These are phyloP conservation scores for Cercospora citrullina DNA, from an alignment of 2,329 filamentous ascomycete species.

Conservation along the genomic window DNA sequence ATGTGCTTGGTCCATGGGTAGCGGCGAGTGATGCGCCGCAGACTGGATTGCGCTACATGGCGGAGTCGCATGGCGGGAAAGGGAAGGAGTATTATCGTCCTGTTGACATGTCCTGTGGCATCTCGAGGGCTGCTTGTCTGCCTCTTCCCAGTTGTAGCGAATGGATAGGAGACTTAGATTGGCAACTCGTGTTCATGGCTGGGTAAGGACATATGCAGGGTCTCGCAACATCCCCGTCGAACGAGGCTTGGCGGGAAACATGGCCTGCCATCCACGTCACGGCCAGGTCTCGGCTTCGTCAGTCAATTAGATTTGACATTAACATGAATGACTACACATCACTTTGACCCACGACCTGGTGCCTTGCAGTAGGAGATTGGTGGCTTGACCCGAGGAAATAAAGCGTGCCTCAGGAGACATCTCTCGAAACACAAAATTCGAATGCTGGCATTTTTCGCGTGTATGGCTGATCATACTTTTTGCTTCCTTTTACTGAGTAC, in stretches of 20 bases:
- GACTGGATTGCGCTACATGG: slow-evolving; percentile 24
- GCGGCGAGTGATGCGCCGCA: slow-evolving; percentile 28
- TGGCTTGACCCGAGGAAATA: neutral
- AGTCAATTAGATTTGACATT: neutral
- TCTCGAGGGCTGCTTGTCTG: neutral
- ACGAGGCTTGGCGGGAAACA: neutral
- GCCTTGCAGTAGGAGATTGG: too few species aligned
- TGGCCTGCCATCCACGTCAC: neutral
- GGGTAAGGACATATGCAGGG: slow-evolving; percentile 2
- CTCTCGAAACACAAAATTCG: neutral
- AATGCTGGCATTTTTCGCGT: neutral
- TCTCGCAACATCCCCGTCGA: neutral
- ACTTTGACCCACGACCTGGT: neutral
- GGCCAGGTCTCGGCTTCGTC: neutral
- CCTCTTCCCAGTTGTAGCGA: neutral
- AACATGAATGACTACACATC: neutral
- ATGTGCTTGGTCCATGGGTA: slow-evolving; percentile 30
- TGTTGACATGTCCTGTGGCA: neutral
- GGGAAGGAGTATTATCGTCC: neutral
- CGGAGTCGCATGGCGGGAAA: slow-evolving; percentile 21
- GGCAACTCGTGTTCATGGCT: neutral
- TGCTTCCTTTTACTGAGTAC: neutral
- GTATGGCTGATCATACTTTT: neutral
- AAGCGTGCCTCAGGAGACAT: neutral
- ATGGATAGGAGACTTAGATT: neutral